Evolutionary conservation across 1,284 basidiomycete species (phyloP), one percentile per base, ranked within the genome.

Genomic region (Rhodotorula sp.): DNA sequence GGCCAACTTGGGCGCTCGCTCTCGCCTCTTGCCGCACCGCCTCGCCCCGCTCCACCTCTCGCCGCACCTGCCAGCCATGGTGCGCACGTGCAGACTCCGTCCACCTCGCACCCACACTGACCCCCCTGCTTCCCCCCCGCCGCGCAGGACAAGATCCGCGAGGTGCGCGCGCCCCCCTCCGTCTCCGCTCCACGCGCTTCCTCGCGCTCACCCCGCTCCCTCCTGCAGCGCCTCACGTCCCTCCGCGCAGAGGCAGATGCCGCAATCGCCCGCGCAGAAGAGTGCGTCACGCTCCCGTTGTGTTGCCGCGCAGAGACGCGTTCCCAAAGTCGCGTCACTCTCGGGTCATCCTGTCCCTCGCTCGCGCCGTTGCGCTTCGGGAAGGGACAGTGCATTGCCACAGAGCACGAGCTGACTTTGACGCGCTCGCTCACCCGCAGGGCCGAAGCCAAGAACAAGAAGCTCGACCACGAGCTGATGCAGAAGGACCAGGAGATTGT

Each of bases 171-270:
- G 13, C 50, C 52, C 48, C 44, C 60, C 50, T 27, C 49, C 44
- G 44, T 46, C 58, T 62, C 52, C 63, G 42, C 25, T 53, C 23
- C 21, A 34, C 53, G 3, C 21, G 21, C 64, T 50, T 50, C 16
- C 52, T 60, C 27, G 27, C 23, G 9, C 41, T 10, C 44, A 23
- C 17, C n/a, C 42, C 53, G 13, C 45, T 59, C 41, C 17, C 7
- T 4, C 23, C 45, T 45, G 60, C 74, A 87, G 85, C 84, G 85
- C 81, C 84, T 87, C 80, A 83, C 83, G 79, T 82, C 85, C 68
- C 84, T 98, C 79, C 93, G 94, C 77, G 81, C 83, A 64, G 96
- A 99, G 85, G 93, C 92, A 66, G 96, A 99, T 82, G 82, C 82
- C 67, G 91, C 93, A 56, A 84, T 89, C 70, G 81, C 83, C 52